Base-by-base conservation (phyloP, 768 basidiomycete genomes). In the Candolleomyces aberdarensis region DNA sequence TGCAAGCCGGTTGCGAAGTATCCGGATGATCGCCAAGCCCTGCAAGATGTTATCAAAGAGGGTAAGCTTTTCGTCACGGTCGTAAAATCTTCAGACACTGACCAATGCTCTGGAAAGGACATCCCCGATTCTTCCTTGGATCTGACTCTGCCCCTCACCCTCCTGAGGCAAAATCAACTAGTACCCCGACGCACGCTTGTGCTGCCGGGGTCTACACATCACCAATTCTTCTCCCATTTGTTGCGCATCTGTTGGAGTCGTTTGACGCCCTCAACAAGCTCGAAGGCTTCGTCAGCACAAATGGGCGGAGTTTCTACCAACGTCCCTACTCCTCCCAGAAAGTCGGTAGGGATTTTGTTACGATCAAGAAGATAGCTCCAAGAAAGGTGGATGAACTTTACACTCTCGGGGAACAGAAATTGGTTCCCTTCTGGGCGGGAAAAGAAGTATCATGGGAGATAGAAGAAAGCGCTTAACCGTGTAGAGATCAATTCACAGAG, bases 1-100 rank as follows among this genome's bases (percentile, higher is more conserved):
- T 98, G 97, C 80, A 99, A 98, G 74, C 97, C 97, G 0, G 91
- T 99, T 20, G 95, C 97, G 13, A 99, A 99, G 75, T 95, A 86
- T 71, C 96, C 96, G 1, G 88, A 91, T 65, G 97, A 99, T 71
- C 83, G 96, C 15, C 74, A 85, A 67, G 94, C 96, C 14, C 75
- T 99, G 60, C 83, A 85, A 55, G 81, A 89, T 20, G 86, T 94
- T 31, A 82, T 97, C 50, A 79, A 74, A 63, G 84, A 91, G 78
- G 92, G 93, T 90, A 62, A 47, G 76, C 26, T 7, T 32, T 40
- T 6, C 48, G 41, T 13, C 5, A 13, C 41, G 13, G 41, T 2
- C 5, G n/a, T 43, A 11, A 11, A n/a, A 11, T 15, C 49, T 56
- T 7, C 62, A 86, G 96, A 96, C 3, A 26, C 26, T 26, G 3